These are phyloP conservation scores for Neopestalotiopsis clavispora DNA, from an alignment of 2,329 filamentous ascomycete species.

Conservation along the genomic window DNA sequence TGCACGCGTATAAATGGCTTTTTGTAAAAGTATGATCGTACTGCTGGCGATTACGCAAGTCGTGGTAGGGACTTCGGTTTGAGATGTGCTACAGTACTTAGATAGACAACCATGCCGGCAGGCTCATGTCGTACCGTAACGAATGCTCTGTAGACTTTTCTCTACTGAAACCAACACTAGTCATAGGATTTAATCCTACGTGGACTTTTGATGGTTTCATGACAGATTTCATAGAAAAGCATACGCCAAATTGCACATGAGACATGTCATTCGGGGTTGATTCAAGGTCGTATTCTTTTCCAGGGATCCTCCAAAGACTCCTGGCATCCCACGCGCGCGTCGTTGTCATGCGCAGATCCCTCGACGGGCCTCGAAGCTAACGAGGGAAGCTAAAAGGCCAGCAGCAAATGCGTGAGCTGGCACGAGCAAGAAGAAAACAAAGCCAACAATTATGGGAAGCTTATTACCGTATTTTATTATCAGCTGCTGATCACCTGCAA, in stretches of 20 bases:
- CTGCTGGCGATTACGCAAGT: not conserved
- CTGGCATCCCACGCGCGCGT: not conserved
- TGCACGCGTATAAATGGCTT: not conserved
- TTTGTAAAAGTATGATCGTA: not conserved
- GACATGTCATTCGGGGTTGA: not conserved
- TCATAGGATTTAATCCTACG: not conserved
- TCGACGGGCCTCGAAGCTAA: not conserved
- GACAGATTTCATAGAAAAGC: not conserved
- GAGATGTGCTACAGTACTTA: no score
- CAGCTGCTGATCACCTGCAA: not conserved
- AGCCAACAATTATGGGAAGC: not conserved
- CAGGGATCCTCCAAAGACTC: no score
- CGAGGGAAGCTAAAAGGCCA: not conserved
- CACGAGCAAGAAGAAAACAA: not conserved
- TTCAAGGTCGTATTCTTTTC: no score
- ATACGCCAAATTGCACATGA: not conserved
- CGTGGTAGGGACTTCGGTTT: not conserved
- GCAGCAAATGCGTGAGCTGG: not conserved
- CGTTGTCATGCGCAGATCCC: conserved; percentile 13
- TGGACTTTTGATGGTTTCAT: not conserved
- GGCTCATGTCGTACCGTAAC: no score
- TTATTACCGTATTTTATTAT: not conserved
- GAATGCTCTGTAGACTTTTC: no score
- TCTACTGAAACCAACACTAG: not conserved
- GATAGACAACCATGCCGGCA: no score